A percentile compares a stretch with the other conserved stretches of the same genome.
Conservation (phyloP, 257 asterid species). For the Anisodus tanguticus region DNA sequence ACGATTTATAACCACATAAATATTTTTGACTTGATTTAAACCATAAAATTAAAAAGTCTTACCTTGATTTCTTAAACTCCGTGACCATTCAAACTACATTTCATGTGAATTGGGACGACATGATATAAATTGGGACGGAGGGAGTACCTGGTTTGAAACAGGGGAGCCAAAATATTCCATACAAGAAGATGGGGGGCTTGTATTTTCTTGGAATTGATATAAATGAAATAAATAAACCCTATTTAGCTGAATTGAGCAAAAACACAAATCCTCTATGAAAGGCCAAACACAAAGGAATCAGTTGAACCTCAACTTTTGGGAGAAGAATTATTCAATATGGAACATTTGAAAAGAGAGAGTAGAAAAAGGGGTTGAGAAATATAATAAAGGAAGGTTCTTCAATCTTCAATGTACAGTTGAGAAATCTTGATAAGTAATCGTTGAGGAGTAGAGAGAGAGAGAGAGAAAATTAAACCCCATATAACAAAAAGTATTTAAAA, state of each 20-base stretch:
- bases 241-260: not conserved
- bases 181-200: conserved; percentile 37
- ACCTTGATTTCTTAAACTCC: too few species aligned
- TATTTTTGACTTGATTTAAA: too few species aligned
- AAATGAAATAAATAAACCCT: conserved; percentile 16
- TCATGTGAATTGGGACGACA: too few species aligned
- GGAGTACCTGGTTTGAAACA: conserved; percentile 46
- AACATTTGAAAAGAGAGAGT: conserved; percentile 18
- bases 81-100: too few species aligned
- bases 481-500: not conserved
- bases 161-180: conserved; percentile 50
- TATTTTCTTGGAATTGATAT: conserved; percentile 40
- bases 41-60: too few species aligned
- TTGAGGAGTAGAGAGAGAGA: not conserved
- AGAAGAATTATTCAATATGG: conserved; percentile 25
- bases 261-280: conserved; percentile 11
- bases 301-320: conserved; percentile 23
- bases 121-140: too few species aligned
- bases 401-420: conserved; percentile 46
- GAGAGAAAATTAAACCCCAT: conserved; percentile 26
- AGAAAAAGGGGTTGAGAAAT: conserved; percentile 30
- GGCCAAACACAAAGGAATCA: conserved; percentile 5
- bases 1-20: too few species aligned
- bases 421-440: conserved; percentile 47
- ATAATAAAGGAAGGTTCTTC: conserved; percentile 26